Evolutionary conservation across 192 early-diverging fungal species (phyloP).

Genomic region (Chytriomyces sp.): DNA sequence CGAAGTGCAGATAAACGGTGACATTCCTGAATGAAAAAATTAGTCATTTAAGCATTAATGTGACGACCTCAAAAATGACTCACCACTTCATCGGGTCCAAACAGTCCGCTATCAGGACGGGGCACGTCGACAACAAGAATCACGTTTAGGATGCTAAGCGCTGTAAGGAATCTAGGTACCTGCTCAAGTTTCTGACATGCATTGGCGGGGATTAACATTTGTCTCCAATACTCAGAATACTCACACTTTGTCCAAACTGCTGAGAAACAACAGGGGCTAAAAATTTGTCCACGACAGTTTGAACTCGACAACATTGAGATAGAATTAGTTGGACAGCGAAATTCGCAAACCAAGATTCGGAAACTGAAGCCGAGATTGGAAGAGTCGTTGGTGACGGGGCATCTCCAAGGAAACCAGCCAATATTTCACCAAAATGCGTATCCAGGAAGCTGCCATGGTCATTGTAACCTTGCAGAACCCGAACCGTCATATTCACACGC

Average conservation of each 20-base stretch:
- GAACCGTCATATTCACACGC: conserved; percentile 10
- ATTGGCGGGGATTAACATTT: background rate
- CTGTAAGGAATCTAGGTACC: background rate
- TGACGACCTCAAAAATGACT: background rate
- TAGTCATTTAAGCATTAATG: background rate
- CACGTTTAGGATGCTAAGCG: background rate
- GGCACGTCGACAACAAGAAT: background rate
- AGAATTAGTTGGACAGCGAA: conserved; percentile 2
- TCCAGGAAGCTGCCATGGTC: conserved; percentile 20
- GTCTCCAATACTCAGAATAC: background rate
- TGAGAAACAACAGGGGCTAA: background rate
- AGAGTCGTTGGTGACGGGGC: background rate
- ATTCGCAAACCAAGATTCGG: background rate
- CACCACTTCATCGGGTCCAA: background rate
- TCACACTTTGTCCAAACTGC: conserved; percentile 7
- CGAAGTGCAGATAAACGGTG: conserved; percentile 4
- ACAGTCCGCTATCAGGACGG: background rate
- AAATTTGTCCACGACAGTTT: conserved; percentile 5
- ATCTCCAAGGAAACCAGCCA: conserved; percentile 6
- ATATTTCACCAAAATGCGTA: background rate
- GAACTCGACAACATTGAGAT: conserved; percentile 10
- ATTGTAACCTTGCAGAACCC: conserved; percentile 12
- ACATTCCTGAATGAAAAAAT: conserved; percentile 6
- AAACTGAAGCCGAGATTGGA: background rate
- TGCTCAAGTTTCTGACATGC: conserved; percentile 5